A percentile compares a stretch with the other conserved stretches of the same genome.
These are phyloP conservation scores for Penicillium cinerascens DNA, from an alignment of 495 filamentous ascomycete species.

Conservation along the genomic window DNA sequence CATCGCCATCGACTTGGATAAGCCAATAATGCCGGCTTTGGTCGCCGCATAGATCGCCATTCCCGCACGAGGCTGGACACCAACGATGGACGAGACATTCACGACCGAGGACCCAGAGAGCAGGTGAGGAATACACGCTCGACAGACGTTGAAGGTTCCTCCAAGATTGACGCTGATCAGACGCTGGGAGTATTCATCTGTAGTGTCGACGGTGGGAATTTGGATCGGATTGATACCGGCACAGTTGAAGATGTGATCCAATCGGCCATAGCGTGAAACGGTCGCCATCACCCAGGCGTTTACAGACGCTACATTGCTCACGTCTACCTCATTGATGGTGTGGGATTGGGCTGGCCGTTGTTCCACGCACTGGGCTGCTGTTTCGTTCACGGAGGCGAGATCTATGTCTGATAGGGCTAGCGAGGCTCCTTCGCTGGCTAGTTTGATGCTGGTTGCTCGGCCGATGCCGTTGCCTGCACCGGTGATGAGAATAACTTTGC, in stretches of 20 bases:
- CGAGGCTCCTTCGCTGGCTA: background rate
- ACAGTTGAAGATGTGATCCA: constrained; percentile 1
- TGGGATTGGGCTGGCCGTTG: too few species aligned
- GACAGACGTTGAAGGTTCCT: background rate
- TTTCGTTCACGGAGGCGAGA: too few species aligned
- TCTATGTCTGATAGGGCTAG: constrained; percentile 1
- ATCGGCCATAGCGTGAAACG: background rate
- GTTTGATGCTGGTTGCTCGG: background rate
- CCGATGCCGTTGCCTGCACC: background rate
- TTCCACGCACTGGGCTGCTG: too few species aligned
- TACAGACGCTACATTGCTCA: too few species aligned
- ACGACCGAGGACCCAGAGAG: background rate
- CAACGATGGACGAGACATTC: background rate
- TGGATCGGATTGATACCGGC: constrained; percentile 1
- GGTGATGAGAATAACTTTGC: constrained; percentile 1
- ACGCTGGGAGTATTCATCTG: constrained; percentile 34
- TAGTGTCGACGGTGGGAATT: background rate
- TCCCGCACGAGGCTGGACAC: background rate
- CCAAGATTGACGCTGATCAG: constrained; percentile 24
- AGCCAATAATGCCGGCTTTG: background rate
- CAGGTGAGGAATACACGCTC: background rate
- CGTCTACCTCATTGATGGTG: too few species aligned
- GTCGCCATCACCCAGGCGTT: too few species aligned
- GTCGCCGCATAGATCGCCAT: too few species aligned
- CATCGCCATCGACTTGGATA: background rate